Evolutionary conservation across 1,139 yeast genomes (phyloP).

Genomic region (Kurtzmaniella quercitrusa): DNA sequence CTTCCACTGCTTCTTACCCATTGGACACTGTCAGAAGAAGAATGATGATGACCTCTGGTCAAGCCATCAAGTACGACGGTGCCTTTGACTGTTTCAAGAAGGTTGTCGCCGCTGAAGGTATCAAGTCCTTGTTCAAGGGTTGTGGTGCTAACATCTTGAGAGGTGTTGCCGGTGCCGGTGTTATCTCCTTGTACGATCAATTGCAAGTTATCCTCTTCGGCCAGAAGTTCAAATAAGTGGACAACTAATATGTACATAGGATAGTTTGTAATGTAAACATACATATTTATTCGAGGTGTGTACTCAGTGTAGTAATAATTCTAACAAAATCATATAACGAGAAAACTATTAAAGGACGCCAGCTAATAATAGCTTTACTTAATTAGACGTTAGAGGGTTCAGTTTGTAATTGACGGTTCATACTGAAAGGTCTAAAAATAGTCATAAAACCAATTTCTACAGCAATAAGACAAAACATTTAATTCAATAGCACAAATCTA

Average conservation of each 20-base stretch:
- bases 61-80: slow-evolving; percentile 51
- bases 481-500: too few species aligned
- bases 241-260: slow-evolving; percentile 12
- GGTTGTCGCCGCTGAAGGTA: slow-evolving; percentile 53
- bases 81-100: slow-evolving; percentile 46
- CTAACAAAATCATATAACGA: too few species aligned
- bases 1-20: slow-evolving; percentile 54
- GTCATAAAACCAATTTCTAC: too few species aligned
- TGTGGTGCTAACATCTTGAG: slow-evolving; percentile 56
- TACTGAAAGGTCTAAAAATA: too few species aligned
- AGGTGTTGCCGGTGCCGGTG: slow-evolving; percentile 59
- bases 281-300: slow-evolving; percentile 6
- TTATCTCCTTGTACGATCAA: slow-evolving; percentile 51
- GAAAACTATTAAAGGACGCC: background rate
- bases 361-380: background rate
- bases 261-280: slow-evolving; percentile 5
- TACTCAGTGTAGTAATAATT: background rate
- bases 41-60: slow-evolving; percentile 58
- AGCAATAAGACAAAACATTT: background rate
- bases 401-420: too few species aligned
- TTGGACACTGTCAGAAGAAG: slow-evolving; percentile 54
- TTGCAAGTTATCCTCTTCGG: slow-evolving; percentile 49
- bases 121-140: slow-evolving; percentile 50
- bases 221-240: slow-evolving; percentile 39
- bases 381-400: too few species aligned